Percentiles rank a stretch among this genome's conserved stretches.
Conservation (phyloP, 305 asterid species). For the Fraxinus greggii region DNA sequence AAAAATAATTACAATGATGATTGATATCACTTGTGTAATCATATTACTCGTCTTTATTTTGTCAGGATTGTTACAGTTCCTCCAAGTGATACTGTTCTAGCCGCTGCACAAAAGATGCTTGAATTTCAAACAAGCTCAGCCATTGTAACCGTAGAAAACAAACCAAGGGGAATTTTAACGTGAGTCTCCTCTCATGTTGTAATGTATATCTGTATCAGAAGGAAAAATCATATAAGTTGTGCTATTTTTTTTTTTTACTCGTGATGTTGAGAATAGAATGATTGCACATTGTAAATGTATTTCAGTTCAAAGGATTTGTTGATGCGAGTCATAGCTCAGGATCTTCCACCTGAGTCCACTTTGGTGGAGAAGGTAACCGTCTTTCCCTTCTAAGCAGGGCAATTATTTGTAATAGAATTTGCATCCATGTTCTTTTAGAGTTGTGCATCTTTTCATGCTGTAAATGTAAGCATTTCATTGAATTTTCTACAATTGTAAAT, state of each 20-base stretch:
- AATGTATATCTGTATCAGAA: neutral
- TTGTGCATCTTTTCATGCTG: neutral
- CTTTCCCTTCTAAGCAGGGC: neutral
- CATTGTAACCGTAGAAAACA: conserved; percentile 71
- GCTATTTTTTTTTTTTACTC: neutral
- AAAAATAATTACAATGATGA: conserved; percentile 1
- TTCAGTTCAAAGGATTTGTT: conserved; percentile 83
- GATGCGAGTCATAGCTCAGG: conserved; percentile 92
- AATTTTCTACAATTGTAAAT: neutral
- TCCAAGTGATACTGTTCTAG: conserved; percentile 78
- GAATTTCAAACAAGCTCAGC: conserved; percentile 64
- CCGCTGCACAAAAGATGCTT: conserved; percentile 75
- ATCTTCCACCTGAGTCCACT: conserved; percentile 79
- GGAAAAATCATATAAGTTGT: neutral
- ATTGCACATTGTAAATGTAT: neutral
- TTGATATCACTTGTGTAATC: conserved; percentile 9
- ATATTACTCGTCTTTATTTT: conserved; percentile 6
- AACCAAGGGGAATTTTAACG: conserved; percentile 91
- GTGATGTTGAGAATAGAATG: neutral
- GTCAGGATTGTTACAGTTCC: conserved; percentile 71
- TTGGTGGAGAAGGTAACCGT: conserved; percentile 68
- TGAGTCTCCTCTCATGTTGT: conserved; percentile 40
- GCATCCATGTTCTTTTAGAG: neutral
- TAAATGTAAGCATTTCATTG: neutral
- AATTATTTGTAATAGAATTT: neutral